phyloP scores from a whole-genome alignment of 129 eudicot species.

The Silybum marianum region DNA sequence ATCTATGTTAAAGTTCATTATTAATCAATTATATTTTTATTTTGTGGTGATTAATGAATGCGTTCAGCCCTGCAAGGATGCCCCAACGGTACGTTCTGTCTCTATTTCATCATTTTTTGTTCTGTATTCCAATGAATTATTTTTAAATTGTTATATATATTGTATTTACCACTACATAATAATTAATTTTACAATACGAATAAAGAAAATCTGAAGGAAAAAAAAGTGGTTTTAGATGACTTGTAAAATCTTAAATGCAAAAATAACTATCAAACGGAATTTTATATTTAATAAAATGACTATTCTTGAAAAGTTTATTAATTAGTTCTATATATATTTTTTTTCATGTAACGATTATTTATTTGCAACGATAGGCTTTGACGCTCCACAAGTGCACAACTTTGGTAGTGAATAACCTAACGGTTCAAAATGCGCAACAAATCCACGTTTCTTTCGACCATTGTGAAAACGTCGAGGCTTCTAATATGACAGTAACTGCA shows the following conservation, averaged over 20 bases:
- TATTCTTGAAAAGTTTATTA: not conserved
- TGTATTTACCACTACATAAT: not conserved
- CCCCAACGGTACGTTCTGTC: slow-evolving; percentile 65
- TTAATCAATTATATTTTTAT: not conserved
- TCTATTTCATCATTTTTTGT: slow-evolving; percentile 2
- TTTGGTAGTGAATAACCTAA: slow-evolving; percentile 50
- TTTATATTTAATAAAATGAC: not conserved
- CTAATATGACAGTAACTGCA: slow-evolving; percentile 50
- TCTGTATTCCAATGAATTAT: not conserved
- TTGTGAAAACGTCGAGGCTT: slow-evolving; percentile 54
- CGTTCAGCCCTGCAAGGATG: slow-evolving; percentile 69
- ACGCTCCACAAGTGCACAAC: slow-evolving; percentile 65
- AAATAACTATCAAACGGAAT: not conserved
- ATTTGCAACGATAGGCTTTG: slow-evolving; percentile 58
- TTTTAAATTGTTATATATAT: not conserved
- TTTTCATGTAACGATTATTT: not conserved
- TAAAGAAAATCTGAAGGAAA: not conserved
- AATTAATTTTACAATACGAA: not conserved
- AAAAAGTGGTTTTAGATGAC: not conserved
- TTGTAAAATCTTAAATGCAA: not conserved
- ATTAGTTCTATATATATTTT: not conserved
- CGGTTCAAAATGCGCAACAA: slow-evolving; percentile 66
- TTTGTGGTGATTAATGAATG: slow-evolving; percentile 12
- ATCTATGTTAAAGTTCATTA: not conserved
- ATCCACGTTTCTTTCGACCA: slow-evolving; percentile 66